Conservation (phyloP, 495 filamentous ascomycete species). For the Xylaria castorea region DNA sequence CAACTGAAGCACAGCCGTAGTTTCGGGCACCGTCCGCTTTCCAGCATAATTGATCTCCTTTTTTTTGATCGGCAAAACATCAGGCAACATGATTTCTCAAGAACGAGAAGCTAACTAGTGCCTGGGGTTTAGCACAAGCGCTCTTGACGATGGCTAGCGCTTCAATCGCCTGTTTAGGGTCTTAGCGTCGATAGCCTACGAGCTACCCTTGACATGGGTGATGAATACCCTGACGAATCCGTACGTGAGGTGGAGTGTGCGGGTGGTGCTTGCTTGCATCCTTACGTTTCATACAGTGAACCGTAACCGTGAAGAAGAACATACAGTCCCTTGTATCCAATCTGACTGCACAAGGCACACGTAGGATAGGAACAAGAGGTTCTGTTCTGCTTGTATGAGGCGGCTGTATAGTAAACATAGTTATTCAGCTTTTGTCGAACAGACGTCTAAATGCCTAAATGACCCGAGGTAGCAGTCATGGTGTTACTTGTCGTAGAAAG, state of each 20-base stretch:
- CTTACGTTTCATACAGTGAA: constrained; percentile 26
- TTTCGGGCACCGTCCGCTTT: constrained; percentile 9
- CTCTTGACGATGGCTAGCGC: constrained; percentile 8
- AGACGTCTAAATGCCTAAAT: neutral
- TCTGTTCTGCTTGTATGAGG: neutral
- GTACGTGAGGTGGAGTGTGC: constrained; percentile 14
- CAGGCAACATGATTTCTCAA: neutral
- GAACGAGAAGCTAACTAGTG: neutral
- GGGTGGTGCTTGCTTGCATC: constrained; percentile 23
- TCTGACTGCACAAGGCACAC: neutral
- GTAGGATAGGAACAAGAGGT: neutral
- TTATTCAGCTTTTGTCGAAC: neutral
- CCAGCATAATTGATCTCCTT: neutral
- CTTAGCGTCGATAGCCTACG: constrained; percentile 1
- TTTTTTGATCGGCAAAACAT: neutral
- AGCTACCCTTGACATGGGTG: constrained; percentile 16
- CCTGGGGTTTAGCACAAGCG: neutral
- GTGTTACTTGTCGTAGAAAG: neutral
- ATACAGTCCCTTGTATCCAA: neutral
- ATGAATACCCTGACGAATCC: constrained; percentile 18
- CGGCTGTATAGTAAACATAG: neutral
- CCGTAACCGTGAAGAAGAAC: constrained; percentile 18
- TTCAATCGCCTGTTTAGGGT: constrained; percentile 9
- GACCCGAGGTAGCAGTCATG: neutral
- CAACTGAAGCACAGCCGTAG: neutral